Conservation (phyloP, 495 filamentous ascomycete species). For the Penicillium angulare region DNA sequence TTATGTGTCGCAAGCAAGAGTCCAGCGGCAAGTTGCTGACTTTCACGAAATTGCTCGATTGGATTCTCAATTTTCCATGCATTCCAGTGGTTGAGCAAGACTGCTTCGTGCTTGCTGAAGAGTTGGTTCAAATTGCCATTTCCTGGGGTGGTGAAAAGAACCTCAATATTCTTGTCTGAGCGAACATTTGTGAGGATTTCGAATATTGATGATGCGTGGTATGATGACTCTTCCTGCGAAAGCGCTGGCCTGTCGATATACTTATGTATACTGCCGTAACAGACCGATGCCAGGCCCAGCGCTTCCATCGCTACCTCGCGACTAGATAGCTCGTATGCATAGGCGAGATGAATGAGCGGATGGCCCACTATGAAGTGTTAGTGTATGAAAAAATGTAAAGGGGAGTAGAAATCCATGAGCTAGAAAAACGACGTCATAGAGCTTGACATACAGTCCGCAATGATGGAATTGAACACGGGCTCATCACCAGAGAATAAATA, state of each 20-base stretch:
- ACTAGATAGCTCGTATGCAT: constrained; percentile 78
- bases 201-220: constrained; percentile 53
- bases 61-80: constrained; percentile 70
- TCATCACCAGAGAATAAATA: constrained; percentile 73
- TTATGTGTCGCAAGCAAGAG: constrained; percentile 64
- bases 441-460: constrained; percentile 67
- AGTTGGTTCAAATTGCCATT: constrained; percentile 63
- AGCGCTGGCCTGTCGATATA: constrained; percentile 72
- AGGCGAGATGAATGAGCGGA: constrained; percentile 84
- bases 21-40: constrained; percentile 71
- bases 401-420: not conserved
- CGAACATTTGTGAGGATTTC: constrained; percentile 63
- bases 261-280: constrained; percentile 74
- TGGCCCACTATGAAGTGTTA: constrained; percentile 59
- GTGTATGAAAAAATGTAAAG: not conserved
- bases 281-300: constrained; percentile 64
- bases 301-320: constrained; percentile 84
- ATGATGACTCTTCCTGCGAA: constrained; percentile 50
- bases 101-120: constrained; percentile 65
- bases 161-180: constrained; percentile 49
- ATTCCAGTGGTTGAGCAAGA: constrained; percentile 83
- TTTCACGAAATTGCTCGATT: constrained; percentile 68
- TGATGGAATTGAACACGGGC: constrained; percentile 75
- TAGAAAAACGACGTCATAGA: no score
- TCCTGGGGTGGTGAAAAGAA: constrained; percentile 57